Conservation (phyloP, 768 basidiomycete genomes). For the Brasilioporus rufonigricans region DNA sequence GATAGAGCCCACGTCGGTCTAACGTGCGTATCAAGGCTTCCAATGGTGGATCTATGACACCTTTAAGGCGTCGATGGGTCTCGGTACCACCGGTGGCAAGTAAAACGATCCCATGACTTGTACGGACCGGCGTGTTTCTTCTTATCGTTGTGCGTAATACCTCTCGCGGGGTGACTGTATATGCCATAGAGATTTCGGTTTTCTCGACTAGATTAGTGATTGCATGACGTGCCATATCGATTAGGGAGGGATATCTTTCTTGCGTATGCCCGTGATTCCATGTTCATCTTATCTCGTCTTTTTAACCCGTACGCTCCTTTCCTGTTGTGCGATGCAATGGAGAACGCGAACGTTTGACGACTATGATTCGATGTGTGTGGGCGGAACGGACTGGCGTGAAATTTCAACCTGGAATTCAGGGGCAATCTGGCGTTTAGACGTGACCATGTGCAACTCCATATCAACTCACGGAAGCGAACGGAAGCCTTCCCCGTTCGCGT, state of each 20-base stretch:
- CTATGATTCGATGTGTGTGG: no score
- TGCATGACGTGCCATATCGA: neutral
- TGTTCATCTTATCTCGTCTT: neutral
- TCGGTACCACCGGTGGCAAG: slow-evolving; percentile 87
- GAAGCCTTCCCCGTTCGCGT: no score
- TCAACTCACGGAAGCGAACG: neutral
- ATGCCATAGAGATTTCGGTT: slow-evolving; percentile 6
- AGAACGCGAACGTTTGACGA: neutral
- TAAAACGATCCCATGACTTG: slow-evolving; percentile 37
- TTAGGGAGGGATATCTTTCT: neutral
- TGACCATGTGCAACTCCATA: no score
- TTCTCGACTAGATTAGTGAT: slow-evolving; percentile 15
- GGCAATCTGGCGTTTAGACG: no score
- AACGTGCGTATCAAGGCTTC: slow-evolving; percentile 53
- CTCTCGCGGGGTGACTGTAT: slow-evolving; percentile 15
- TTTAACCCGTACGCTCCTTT: neutral
- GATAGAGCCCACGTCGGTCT: neutral
- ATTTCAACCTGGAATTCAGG: no score
- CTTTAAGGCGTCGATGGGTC: slow-evolving; percentile 81
- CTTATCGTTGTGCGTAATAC: slow-evolving; percentile 6
- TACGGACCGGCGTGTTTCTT: neutral
- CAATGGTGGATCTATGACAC: slow-evolving; percentile 94
- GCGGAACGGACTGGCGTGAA: no score
- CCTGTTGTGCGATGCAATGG: slow-evolving; percentile 1
- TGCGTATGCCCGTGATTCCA: neutral